A percentile compares a stretch with the other conserved stretches of the same genome.
These are phyloP conservation scores for Yamadazyma diddensiae DNA, from an alignment of 1,139 yeast species.

Conservation along the genomic window DNA sequence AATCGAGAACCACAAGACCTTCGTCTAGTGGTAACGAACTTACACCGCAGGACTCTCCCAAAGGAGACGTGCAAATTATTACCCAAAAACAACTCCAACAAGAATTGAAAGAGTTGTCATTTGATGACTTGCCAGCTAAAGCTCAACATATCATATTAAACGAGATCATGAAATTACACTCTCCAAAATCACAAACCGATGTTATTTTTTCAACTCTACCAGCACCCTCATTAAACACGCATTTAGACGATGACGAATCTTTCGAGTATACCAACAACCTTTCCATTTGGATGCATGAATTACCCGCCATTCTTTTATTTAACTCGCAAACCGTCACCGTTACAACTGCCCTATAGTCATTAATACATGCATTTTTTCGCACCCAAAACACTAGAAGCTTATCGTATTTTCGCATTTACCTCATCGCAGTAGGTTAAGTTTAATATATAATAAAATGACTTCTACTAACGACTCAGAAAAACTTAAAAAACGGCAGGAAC, in stretches of 20 bases:
- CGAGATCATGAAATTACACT: constrained; percentile 67
- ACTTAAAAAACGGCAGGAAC: constrained; percentile 34
- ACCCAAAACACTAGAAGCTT: constrained; percentile 1
- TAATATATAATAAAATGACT: constrained; percentile 5
- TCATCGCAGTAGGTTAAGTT: constrained; percentile 1
- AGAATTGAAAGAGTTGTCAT: constrained; percentile 47
- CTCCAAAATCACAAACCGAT: constrained; percentile 57
- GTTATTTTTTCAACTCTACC: constrained; percentile 88
- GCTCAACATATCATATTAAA: constrained; percentile 89
- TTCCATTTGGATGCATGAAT: constrained; percentile 73
- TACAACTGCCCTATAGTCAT: constrained; percentile 59
- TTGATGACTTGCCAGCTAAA: constrained; percentile 83
- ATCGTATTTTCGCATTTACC: constrained; percentile 1
- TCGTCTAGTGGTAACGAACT: neutral
- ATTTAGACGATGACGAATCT: constrained; percentile 63
- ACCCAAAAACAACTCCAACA: constrained; percentile 38
- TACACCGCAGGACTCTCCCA: neutral
- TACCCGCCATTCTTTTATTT: constrained; percentile 78
- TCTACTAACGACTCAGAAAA: constrained; percentile 29
- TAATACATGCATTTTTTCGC: neutral
- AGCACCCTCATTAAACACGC: constrained; percentile 81
- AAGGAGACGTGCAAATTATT: constrained; percentile 11
- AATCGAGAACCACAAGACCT: neutral
- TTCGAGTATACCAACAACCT: constrained; percentile 73
- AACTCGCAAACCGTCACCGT: constrained; percentile 95